These are phyloP conservation scores for Perkinsus olseni DNA, from an alignment of 169 alveolate species.

Conservation along the genomic window DNA sequence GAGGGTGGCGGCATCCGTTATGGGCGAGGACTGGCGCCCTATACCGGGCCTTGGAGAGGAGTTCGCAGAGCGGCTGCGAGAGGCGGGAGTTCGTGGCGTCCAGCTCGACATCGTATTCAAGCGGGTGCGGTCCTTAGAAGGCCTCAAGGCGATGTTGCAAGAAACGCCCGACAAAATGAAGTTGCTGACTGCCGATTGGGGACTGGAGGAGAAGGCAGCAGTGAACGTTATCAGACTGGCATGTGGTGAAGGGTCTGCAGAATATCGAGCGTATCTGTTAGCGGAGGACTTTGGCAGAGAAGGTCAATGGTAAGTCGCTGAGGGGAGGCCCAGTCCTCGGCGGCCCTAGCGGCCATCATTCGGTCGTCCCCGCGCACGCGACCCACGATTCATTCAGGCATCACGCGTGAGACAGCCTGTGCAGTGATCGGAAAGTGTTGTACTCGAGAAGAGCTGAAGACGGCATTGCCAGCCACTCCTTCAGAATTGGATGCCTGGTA, in stretches of 20 bases:
- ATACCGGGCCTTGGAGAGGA: background rate
- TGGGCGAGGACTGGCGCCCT: background rate
- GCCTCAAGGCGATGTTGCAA: background rate
- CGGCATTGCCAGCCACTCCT: background rate
- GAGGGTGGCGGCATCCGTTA: background rate
- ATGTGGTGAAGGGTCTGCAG: background rate
- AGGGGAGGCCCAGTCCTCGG: background rate
- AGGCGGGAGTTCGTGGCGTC: background rate
- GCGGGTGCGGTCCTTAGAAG: background rate
- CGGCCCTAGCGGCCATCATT: too few species aligned
- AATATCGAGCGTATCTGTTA: background rate
- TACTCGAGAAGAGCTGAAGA: background rate
- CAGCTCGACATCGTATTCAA: background rate
- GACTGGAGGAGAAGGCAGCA: background rate
- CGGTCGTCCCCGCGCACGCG: too few species aligned
- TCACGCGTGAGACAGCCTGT: background rate
- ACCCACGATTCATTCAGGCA: background rate
- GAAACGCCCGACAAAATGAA: background rate
- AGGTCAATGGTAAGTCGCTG: background rate
- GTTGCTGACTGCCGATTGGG: background rate
- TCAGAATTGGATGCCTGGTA: background rate
- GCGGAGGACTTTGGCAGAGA: background rate
- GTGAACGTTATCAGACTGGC: background rate
- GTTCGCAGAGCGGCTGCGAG: background rate
- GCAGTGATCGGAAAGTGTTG: background rate